Conservation (phyloP, 2,329 filamentous ascomycete species). For the Penicillium sp. region DNA sequence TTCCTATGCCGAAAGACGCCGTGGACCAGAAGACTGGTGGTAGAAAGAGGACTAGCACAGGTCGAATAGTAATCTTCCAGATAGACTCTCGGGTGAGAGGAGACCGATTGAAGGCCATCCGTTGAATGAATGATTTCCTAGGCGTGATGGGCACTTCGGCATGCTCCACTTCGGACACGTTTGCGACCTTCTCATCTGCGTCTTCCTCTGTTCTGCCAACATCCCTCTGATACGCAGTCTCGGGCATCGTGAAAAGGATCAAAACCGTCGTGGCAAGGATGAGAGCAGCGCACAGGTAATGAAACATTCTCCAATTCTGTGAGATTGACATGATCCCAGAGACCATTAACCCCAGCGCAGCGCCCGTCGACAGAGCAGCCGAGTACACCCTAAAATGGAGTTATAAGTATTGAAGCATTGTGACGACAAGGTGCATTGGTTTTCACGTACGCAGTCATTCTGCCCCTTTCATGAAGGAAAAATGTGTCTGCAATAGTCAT, state of each 20-base stretch:
- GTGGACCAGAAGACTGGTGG: constrained; percentile 62
- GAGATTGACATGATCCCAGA: constrained; percentile 39
- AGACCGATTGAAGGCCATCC: background rate
- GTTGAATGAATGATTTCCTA: constrained; percentile 1
- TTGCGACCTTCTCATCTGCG: background rate
- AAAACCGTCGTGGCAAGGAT: constrained; percentile 55
- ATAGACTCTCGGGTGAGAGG: background rate
- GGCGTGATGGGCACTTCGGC: background rate
- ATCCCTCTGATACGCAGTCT: constrained; percentile 51
- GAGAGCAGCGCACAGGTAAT: constrained; percentile 47
- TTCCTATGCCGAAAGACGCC: constrained; percentile 44
- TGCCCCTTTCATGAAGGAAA: constrained; percentile 15
- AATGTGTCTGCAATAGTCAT: constrained; percentile 55
- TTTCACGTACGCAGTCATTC: constrained; percentile 5
- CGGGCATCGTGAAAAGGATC: constrained; percentile 59
- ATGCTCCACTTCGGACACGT: background rate
- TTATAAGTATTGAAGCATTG: background rate
- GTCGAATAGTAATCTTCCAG: constrained; percentile 36
- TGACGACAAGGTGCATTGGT: background rate
- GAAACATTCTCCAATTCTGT: constrained; percentile 38
- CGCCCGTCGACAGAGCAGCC: constrained; percentile 30
- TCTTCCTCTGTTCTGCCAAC: background rate
- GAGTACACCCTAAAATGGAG: background rate
- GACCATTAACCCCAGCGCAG: constrained; percentile 36
- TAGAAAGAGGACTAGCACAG: constrained; percentile 55